Percentiles rank a stretch among this genome's conserved stretches.
phyloP scores from a whole-genome alignment of 192 early-diverging fungal genomes.

The Diversispora eburnea region DNA sequence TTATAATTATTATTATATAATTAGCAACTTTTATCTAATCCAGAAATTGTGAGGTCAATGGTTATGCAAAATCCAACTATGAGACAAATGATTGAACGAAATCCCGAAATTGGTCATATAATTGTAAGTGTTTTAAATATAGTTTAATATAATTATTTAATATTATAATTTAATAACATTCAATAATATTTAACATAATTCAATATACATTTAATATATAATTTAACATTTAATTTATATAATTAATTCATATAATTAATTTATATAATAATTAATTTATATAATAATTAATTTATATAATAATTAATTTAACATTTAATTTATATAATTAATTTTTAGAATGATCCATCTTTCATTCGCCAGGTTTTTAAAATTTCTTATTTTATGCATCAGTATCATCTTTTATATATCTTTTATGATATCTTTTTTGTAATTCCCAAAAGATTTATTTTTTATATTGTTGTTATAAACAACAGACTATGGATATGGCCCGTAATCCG shows the following conservation, averaged over 20 bases:
- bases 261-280: background rate
- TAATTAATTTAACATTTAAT: background rate
- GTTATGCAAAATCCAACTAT: slow-evolving; percentile 63
- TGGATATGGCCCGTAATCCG: slow-evolving; percentile 54
- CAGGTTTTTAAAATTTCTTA: slow-evolving; percentile 37
- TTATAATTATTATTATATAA: background rate
- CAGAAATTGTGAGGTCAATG: slow-evolving; percentile 55
- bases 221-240: background rate
- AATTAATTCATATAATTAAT: background rate
- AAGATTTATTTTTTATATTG: background rate
- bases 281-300: background rate
- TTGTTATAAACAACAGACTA: slow-evolving; percentile 30
- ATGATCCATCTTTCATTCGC: slow-evolving; percentile 57
- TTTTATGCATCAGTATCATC: background rate
- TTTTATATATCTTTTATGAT: background rate
- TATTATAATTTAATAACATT: background rate
- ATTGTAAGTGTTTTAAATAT: slow-evolving; percentile 39
- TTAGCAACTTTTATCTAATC: slow-evolving; percentile 44
- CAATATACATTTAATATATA: background rate
- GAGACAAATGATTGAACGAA: slow-evolving; percentile 53
- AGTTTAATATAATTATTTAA: too few species aligned
- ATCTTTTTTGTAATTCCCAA: too few species aligned
- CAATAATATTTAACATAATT: background rate
- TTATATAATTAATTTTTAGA: slow-evolving; percentile 16
- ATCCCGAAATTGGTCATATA: slow-evolving; percentile 60